Evolutionary conservation across 495 filamentous ascomycete genomes (phyloP), one percentile per base, ranked within the genome.

Genomic region (Penicillium coffeae): DNA sequence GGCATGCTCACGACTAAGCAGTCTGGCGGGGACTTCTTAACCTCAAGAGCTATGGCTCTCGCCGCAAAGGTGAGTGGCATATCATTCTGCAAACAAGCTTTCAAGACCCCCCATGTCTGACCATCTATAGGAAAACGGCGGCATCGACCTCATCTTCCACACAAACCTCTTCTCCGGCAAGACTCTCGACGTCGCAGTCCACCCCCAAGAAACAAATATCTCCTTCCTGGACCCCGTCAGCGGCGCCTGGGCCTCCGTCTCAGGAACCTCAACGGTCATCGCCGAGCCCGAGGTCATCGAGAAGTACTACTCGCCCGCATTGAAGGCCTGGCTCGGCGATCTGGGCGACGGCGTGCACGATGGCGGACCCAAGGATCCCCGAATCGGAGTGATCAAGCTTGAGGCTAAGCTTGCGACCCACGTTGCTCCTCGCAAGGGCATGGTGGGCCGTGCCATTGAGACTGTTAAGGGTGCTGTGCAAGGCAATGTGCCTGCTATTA

Each of bases 81-180:
- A 30, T 13, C n/a, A 32, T 7, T 9, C 38, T 4, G 35, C 21
- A 37, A 13, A 21, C 36, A 27, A 47, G 32, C 10, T 22, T n/a
- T 35, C 34, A 13, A 21, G 8, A 36, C 6, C 8, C 44, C 6
- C 21, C 20, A 40, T 10, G 15, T 12, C 16, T 12, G n/a, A 3
- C 7, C 13, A 10, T 8, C 40, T 9, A 9, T 30, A 91, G 88
- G 85, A 93, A 69, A 76, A 76, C 52, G 82, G 83, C 54, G 86
- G 85, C 58, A 79, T 94, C 41, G 90, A 96, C 66, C 81, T 95
- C 38, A 77, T 95, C 68, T 96, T 97, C 80, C 85, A 93, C 73
- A 89, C 90, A 55, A 96, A 96, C 74, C 89, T 89, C 50, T 88
- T 93, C 64, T 90, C 88, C 30, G 87, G 88, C 67, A 96, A 97